Evolutionary conservation across 805 yeast genomes (phyloP), one percentile per base, ranked within the genome.

Genomic region (Candida ipomoeae): DNA sequence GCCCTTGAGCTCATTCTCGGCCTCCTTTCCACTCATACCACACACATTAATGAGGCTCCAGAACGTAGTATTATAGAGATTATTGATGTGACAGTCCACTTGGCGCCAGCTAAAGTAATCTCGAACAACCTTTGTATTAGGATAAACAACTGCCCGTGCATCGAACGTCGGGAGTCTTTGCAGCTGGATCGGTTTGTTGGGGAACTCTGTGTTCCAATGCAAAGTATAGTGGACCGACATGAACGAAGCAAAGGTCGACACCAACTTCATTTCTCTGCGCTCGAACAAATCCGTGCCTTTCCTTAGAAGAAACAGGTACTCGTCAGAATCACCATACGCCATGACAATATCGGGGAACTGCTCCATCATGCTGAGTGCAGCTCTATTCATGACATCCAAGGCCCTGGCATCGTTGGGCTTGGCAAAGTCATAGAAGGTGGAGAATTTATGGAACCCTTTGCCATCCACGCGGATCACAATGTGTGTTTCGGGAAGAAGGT

Each of bases 241-340:
- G 11, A 86, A 75, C 34, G 95, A 84, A 5, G 89, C 91, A 66
- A 94, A 84, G 0, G 95, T 82, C 2, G 94, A 80, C 0, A 87
- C 82, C 32, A 94, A 69, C 65, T 94, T 94, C 66, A 82, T 77
- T 54, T 87, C 91, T 52, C 99, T 70, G 60, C 98, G 73, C 56
- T 91, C 96, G 61, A 85, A 92, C 52, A 92, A 65, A 1, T 69
- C 69, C n/a, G 94, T 82, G 32, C 73, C 73, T 40, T 77, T 79
- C 33, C 82, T 71, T 47, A 94, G 68, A 5, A 92, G 78, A 65
- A 92, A 92, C 13, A 92, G 85, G 64, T 87, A 94, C 69, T 94
- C 99, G 66, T 94, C 99, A 36, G 96, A 85, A 61, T 94, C 98
- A 0, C 99, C 99, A 63, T 86, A 94, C 0, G 96, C 96, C 64